Evolutionary conservation across 306 rosid species (phyloP).

Genomic region (Prinsepia uniflora): DNA sequence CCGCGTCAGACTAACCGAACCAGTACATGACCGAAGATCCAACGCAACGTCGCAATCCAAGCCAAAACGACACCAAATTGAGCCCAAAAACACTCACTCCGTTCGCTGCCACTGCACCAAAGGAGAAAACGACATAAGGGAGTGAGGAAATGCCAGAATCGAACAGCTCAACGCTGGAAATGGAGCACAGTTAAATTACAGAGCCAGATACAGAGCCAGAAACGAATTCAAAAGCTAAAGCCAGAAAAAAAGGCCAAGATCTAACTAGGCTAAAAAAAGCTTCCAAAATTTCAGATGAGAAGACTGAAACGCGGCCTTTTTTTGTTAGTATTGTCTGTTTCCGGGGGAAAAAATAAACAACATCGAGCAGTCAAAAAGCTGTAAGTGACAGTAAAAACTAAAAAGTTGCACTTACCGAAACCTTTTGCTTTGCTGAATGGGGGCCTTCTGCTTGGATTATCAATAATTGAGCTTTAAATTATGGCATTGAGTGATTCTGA

Average conservation of each 20-base stretch:
- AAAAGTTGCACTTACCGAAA: slow-evolving; percentile 10
- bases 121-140: background rate
- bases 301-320: background rate
- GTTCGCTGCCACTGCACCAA: background rate
- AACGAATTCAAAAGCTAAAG: background rate
- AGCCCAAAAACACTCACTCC: background rate
- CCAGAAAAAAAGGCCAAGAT: slow-evolving; percentile 22
- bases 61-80: background rate
- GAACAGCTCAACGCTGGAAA: background rate
- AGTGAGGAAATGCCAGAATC: background rate
- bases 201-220: background rate
- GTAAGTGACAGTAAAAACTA: background rate
- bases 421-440: background rate
- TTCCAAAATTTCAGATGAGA: background rate
- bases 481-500: background rate
- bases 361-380: background rate
- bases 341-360: slow-evolving; percentile 3
- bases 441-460: slow-evolving; percentile 15
- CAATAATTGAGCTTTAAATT: background rate
- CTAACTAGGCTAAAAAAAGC: background rate
- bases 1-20: background rate
- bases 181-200: background rate
- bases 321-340: slow-evolving; percentile 16
- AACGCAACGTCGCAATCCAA: background rate
- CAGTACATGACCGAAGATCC: slow-evolving; percentile 8